Base-by-base conservation (phyloP, 805 yeast species). In the Wickerhamomyces sydowiorum region DNA sequence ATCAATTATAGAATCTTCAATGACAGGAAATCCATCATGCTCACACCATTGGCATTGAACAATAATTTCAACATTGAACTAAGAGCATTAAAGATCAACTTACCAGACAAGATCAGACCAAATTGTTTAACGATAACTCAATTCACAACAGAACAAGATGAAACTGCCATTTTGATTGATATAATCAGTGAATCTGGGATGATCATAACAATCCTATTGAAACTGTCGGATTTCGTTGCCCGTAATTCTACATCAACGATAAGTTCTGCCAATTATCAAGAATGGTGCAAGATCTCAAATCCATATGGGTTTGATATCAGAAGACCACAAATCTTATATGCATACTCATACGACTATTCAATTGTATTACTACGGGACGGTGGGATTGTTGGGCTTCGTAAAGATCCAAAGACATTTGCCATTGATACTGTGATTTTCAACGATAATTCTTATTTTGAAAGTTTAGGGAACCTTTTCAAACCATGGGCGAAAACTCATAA, bases 351-450 rank as follows among this genome's bases (percentile, higher is more conserved):
- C 0, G 52, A 56, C 3, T 69, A 72, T 36, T 55, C 79, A 8
- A 57, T 88, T 3, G 77, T 83, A 0, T 69, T 87, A 5, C 66
- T 89, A 38, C 70, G 72, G 35, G 95, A 90, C 62, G 96, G 97
- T 21, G 87, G 90, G 1, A 58, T 89, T 33, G 62, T 87, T 38
- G 80, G 79, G 36, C 65, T 84, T 43, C 53, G 54, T 23, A 60
- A 56, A 47, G 44, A 38, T 29, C 46, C 17, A 41, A 30, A 31
- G n/a, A 46, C 47, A 20, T 46, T 43, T 7, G 47, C 52, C 15
- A 58, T 65, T 33, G 75, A 64, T 43, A 76, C 74, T 9, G 60
- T 57, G 36, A 61, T 78, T 23, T 84, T 83, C 58, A 73, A 70
- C 44, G 89, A 82, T 64, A 51, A 70, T 52, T 60, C 78, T 12